Percentiles rank a stretch among this genome's conserved stretches.
Evolutionary conservation across 2,329 filamentous ascomycete genomes (phyloP).

Genomic region (Sporothrix schenckii): DNA sequence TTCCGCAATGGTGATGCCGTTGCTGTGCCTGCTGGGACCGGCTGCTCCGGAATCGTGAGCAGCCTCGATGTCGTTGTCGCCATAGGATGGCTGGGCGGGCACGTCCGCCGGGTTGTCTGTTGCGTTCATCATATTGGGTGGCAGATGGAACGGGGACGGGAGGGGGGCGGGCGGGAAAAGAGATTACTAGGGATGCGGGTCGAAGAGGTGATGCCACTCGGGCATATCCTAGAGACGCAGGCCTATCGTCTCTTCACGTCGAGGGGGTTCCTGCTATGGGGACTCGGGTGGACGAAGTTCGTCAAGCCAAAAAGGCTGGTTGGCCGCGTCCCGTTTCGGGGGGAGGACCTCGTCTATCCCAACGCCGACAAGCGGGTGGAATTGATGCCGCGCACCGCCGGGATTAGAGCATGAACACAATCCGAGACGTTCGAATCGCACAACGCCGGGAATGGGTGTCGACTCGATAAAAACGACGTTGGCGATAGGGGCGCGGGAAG

Average conservation of each 20-base stretch:
- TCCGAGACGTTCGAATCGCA: slow-evolving; percentile 13
- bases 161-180: neutral
- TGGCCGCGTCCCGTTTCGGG: slow-evolving; percentile 24
- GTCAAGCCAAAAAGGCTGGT: neutral
- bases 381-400: neutral
- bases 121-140: slow-evolving; percentile 1
- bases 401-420: slow-evolving; percentile 19
- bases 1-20: slow-evolving; percentile 36
- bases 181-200: slow-evolving; percentile 16
- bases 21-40: slow-evolving; percentile 28
- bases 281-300: neutral
- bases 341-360: slow-evolving; percentile 25
- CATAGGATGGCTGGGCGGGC: neutral
- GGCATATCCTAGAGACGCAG: slow-evolving; percentile 28
- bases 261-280: neutral
- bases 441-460: slow-evolving; percentile 9
- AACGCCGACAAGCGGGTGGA: slow-evolving; percentile 23
- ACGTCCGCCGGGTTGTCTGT: slow-evolving; percentile 17
- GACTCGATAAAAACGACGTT: slow-evolving; percentile 10
- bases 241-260: slow-evolving; percentile 21
- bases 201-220: slow-evolving; percentile 27
- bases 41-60: neutral
- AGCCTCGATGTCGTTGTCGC: slow-evolving; percentile 18
- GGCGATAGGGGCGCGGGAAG: slow-evolving; percentile 5
- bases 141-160: neutral